Conservation (phyloP, 2,329 filamentous ascomycete species). For the Drechslera avenae region DNA sequence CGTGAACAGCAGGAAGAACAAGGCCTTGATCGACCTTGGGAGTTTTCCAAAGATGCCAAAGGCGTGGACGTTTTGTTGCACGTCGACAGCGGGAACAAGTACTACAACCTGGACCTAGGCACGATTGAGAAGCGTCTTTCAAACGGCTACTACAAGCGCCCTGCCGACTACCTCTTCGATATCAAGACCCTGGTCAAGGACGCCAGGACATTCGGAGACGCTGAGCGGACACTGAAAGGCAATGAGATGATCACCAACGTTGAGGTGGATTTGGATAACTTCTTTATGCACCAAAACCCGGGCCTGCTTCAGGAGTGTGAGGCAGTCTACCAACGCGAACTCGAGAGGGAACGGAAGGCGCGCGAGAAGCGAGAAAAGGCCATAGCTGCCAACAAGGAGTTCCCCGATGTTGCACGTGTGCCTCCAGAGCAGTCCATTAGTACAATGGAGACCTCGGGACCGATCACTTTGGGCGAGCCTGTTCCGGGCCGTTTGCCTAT, state of each 20-base stretch:
- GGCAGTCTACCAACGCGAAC: slow-evolving; percentile 71
- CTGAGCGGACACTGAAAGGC: slow-evolving; percentile 80
- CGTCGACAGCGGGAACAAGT: slow-evolving; percentile 78
- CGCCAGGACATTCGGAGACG: slow-evolving; percentile 79
- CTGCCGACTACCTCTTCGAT: slow-evolving; percentile 86
- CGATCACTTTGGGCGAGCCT: slow-evolving; percentile 65
- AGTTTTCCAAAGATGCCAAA: slow-evolving; percentile 78
- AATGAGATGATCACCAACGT: slow-evolving; percentile 93
- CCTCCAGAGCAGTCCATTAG: slow-evolving; percentile 50
- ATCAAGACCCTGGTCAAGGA: slow-evolving; percentile 85
- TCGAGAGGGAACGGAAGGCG: slow-evolving; percentile 66
- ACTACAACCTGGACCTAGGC: slow-evolving; percentile 90
- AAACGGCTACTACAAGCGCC: slow-evolving; percentile 93
- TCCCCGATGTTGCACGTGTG: slow-evolving; percentile 49
- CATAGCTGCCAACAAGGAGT: slow-evolving; percentile 46
- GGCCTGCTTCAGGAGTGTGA: slow-evolving; percentile 70
- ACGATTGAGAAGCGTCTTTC: slow-evolving; percentile 96
- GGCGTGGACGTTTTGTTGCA: slow-evolving; percentile 79
- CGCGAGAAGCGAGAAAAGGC: slow-evolving; percentile 58
- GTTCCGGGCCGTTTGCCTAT: slow-evolving; percentile 58
- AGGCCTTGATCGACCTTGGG: slow-evolving; percentile 70
- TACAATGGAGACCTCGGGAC: slow-evolving; percentile 52
- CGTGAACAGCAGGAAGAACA: slow-evolving; percentile 61
- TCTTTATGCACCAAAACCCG: slow-evolving; percentile 65
- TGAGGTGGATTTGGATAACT: slow-evolving; percentile 82